Evolutionary conservation across 2,329 filamentous ascomycete genomes (phyloP), one percentile per base, ranked within the genome.

Genomic region (Penicillium sp.): DNA sequence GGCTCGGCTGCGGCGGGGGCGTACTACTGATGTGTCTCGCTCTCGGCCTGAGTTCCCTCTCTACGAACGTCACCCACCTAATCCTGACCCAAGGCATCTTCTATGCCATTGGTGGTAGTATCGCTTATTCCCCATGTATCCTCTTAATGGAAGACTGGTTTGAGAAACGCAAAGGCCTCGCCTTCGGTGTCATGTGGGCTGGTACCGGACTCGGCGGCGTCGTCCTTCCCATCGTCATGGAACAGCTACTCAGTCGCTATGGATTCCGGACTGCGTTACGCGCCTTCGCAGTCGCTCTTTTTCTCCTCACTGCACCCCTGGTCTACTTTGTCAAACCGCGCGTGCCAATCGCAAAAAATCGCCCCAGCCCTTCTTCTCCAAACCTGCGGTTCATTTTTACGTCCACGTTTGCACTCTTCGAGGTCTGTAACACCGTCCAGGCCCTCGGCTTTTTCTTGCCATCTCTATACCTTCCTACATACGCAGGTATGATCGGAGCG

Each of bases 241-340:
- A 77, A 59, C 71, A 68, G 60, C 54, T 77, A 6, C 59, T 79
- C 6, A 61, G 68, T n/a, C 63, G 49, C 7, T 76, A 73, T 49
- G 74, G 75, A 3, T 77, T 72, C 57, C 67, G 66, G 0, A 75
- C 69, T 1, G 75, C 77, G 0, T 52, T 80, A 5, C 62, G 77
- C n/a, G 67, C 74, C 2, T 77, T 74, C 58, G 72, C 49, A 6
- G 15, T 55, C 13, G 75, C 2, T 55, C 77, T 30, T 59, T 63
- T 69, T 13, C 58, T 68, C 7, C 52, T 75, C 6, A 72, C 71
- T 20, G 63, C 66, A 12, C 73, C 74, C 0, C 56, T 75, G 27
- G 59, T 76, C 12, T 68, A 70, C 47, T 69, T 75, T 56, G 67
- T 76, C 50, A 74, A 71, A 48, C 69, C 68, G 10, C 66, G 73